Percentiles rank a stretch among this genome's conserved stretches.
Evolutionary conservation across 2,329 filamentous ascomycete species (phyloP).

Genomic region (Talaromyces sp.): DNA sequence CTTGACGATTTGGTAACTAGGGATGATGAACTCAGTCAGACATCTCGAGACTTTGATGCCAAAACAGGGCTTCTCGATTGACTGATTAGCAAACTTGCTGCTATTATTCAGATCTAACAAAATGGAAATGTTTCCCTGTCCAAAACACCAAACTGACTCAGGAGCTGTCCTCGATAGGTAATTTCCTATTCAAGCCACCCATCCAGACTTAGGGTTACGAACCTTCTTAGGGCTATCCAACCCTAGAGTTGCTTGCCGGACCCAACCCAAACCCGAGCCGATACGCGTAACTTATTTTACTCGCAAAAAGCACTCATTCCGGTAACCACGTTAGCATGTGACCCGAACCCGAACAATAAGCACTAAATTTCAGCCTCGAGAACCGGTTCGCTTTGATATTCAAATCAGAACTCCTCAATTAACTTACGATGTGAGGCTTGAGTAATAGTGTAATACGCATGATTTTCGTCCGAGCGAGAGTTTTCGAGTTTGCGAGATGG

Average conservation of each 20-base stretch:
- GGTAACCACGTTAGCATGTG: neutral
- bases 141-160: neutral
- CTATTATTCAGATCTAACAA: neutral
- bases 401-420: neutral
- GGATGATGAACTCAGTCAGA: neutral
- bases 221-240: neutral
- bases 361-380: neutral
- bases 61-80: neutral
- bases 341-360: neutral
- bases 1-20: neutral
- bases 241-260: neutral
- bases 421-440: neutral
- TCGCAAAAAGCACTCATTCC: neutral
- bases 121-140: neutral
- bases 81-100: neutral
- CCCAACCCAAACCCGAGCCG: neutral
- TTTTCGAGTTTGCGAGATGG: neutral
- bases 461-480: constrained; percentile 3
- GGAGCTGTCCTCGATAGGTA: neutral
- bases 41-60: neutral
- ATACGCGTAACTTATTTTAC: neutral
- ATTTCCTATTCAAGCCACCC: neutral
- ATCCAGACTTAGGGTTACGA: neutral
- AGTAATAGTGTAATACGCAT: neutral
- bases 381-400: neutral